phyloP scores from a whole-genome alignment of 805 yeast genomes.

The Candida easanensis region DNA sequence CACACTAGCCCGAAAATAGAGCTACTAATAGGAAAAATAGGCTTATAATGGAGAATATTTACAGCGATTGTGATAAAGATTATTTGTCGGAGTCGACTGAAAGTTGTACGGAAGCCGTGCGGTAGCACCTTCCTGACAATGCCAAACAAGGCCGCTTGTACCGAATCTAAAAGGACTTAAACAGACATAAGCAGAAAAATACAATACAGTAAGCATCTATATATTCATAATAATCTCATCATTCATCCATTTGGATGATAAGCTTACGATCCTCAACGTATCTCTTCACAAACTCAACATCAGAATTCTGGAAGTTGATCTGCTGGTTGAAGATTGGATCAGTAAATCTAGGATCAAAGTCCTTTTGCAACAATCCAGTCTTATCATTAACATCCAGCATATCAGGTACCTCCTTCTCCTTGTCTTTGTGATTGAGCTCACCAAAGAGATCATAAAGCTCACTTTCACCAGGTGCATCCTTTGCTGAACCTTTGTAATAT shows the following conservation, averaged over 20 bases:
- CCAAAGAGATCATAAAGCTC: constrained; percentile 3
- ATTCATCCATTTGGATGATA: constrained; percentile 14
- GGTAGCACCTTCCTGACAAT: too few species aligned
- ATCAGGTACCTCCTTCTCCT: not conserved
- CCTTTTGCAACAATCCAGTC: constrained; percentile 17
- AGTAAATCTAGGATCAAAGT: constrained; percentile 25
- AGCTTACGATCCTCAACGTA: constrained; percentile 23
- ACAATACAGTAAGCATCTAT: too few species aligned
- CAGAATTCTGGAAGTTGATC: constrained; percentile 16
- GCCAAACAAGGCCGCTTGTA: too few species aligned
- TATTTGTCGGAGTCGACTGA: too few species aligned
- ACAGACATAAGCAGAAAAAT: too few species aligned
- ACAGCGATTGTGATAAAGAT: too few species aligned
- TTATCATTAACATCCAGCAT: constrained; percentile 9
- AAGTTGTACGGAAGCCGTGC: too few species aligned
- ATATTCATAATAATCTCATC: not conserved
- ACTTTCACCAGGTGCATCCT: not conserved
- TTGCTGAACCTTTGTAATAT: constrained; percentile 9
- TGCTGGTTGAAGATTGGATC: constrained; percentile 21
- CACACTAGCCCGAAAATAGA: too few species aligned
- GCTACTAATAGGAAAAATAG: too few species aligned
- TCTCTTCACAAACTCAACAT: constrained; percentile 15
- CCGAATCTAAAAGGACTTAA: too few species aligned
- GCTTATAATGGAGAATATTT: too few species aligned
- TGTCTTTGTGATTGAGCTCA: not conserved